Evolutionary conservation across 768 basidiomycete species (phyloP), one percentile per base, ranked within the genome.

Genomic region (Udeniomyces megalosporus): DNA sequence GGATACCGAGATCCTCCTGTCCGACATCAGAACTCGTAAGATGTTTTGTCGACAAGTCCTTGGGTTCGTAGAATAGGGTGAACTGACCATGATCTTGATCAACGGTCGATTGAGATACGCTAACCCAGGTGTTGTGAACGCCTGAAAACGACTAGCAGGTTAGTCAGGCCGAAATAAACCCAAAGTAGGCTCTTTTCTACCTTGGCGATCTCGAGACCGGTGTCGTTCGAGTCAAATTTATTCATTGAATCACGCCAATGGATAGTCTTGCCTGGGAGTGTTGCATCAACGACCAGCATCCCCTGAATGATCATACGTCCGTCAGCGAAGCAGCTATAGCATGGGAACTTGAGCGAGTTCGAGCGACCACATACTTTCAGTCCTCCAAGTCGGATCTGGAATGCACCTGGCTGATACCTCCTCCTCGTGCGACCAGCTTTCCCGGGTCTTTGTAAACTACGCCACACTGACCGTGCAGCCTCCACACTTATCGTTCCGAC

Each of bases 361-460:
- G 0, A 90, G 84, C 78, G 82, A 80, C 3, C 84, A n/a, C n/a
- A n/a, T n/a, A n/a, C 89, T 71, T 91, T 91, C 73, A 78, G 87
- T 22, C 86, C 88, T 49, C 89, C 71, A 70, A 89, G 85, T 50
- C 88, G 81, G 53, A 89, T 88, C 74, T 86, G 86, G 70, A 35
- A 84, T 79, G 65, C 68, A 14, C 48, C 64, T 11, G 68, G 69
- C 14, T 32, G 17, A 83, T 70, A 32, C 26, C n/a, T 26, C 22
- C 38, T 44, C 24, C 58, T 6, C 3, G 38, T 52, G 7, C 50
- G 4, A 31, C 50, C 49, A 4, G 49, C 49, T 69, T 32, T 20
- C 31, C 28, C 10, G 55, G 17, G 22, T 2, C 38, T 31, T 29
- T 77, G 72, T 6, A 76, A 66, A 58, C 76, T 78, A 14, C 69